Percentiles rank a stretch among this genome's conserved stretches.
These are phyloP conservation scores for Eimeria acervulina DNA, from an alignment of 169 alveolate genomes.

Conservation along the genomic window DNA sequence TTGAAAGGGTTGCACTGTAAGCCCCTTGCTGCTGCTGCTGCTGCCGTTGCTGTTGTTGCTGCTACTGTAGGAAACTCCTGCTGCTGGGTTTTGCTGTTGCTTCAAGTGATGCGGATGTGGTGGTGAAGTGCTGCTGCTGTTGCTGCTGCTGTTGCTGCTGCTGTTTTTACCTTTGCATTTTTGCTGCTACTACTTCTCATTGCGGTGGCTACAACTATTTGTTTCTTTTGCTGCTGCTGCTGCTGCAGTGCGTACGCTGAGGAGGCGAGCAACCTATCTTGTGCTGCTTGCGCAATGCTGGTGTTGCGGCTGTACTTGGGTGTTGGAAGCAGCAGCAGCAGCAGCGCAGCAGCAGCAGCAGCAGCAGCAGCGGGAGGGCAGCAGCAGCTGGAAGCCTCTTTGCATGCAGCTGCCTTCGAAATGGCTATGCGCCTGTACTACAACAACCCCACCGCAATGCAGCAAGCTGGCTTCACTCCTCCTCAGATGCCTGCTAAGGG, in stretches of 20 bases:
- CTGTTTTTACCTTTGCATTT: background rate
- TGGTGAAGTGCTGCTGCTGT: background rate
- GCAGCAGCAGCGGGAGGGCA: conserved; percentile 47
- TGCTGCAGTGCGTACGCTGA: conserved; percentile 64
- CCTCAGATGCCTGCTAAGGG: background rate
- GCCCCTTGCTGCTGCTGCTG: conserved; percentile 31
- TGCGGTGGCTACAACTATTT: background rate
- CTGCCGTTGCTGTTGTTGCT: background rate
- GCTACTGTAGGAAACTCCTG: background rate
- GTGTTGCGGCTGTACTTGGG: conserved; percentile 21
- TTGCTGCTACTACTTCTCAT: background rate
- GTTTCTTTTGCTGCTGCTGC: conserved; percentile 4
- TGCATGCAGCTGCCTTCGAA: conserved; percentile 64
- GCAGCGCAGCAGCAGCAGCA: background rate
- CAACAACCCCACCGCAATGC: conserved; percentile 57
- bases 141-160: background rate
- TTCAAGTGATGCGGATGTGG: no score
- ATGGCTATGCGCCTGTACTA: conserved; percentile 4
- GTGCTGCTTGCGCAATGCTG: conserved; percentile 43
- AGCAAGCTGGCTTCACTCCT: conserved; percentile 33
- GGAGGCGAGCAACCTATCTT: conserved; percentile 22
- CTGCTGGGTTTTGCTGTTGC: no score
- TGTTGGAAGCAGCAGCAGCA: conserved; percentile 25
- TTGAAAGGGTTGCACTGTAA: conserved; percentile 37
- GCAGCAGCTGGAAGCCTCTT: background rate